Conservation (phyloP, 768 basidiomycete species). For the Pulveroboletus ravenelii region DNA sequence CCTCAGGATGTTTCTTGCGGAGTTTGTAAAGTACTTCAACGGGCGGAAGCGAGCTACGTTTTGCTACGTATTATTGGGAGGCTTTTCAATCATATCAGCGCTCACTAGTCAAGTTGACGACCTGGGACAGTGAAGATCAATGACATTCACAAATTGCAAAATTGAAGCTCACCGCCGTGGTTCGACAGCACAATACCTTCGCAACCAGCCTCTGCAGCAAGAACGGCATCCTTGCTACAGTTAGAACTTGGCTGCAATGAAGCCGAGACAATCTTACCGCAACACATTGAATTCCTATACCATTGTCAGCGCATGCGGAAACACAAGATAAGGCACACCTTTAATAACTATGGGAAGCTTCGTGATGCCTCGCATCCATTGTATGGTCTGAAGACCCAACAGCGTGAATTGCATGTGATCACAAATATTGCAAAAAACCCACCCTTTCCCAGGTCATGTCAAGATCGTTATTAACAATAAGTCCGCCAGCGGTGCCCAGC, state of each 20-base stretch:
- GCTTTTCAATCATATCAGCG: neutral
- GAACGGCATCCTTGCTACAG: slow-evolving; percentile 66
- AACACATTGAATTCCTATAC: slow-evolving; percentile 66
- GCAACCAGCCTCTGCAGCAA: slow-evolving; percentile 78
- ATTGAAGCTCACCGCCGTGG: slow-evolving; percentile 63
- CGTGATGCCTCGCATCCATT: slow-evolving; percentile 69
- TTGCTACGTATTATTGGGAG: slow-evolving; percentile 10
- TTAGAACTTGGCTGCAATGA: slow-evolving; percentile 2
- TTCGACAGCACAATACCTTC: slow-evolving; percentile 89
- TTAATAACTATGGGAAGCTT: slow-evolving; percentile 71
- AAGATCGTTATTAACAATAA: slow-evolving; percentile 61
- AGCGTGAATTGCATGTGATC: neutral
- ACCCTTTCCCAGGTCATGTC: slow-evolving; percentile 79
- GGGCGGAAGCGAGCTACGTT: slow-evolving; percentile 62
- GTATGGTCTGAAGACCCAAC: slow-evolving; percentile 51
- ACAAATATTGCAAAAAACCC: slow-evolving; percentile 2
- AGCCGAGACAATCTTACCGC: slow-evolving; percentile 38
- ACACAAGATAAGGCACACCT: slow-evolving; percentile 35
- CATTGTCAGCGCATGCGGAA: slow-evolving; percentile 6
- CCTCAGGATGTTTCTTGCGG: slow-evolving; percentile 66
- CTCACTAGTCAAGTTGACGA: slow-evolving; percentile 78
- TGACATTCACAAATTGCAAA: neutral
- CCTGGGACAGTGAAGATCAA: slow-evolving; percentile 31
- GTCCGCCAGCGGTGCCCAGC: slow-evolving; percentile 62
- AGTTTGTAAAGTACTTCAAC: slow-evolving; percentile 75